Evolutionary conservation across 192 early-diverging fungal species (phyloP).

Genomic region (Geranomyces michiganensis): DNA sequence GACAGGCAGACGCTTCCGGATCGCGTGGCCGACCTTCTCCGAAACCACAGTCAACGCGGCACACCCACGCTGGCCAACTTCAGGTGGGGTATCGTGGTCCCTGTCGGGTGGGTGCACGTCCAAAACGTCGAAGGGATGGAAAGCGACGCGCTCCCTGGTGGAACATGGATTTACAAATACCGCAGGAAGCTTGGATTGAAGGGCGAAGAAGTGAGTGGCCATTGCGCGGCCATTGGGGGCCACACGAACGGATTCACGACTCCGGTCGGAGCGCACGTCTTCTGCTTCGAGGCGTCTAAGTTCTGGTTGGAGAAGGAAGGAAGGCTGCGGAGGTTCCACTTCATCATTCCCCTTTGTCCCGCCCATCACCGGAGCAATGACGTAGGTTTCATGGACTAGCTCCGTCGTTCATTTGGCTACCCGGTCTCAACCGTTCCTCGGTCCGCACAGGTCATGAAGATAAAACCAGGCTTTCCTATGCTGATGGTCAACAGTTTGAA

Average conservation of each 20-base stretch:
- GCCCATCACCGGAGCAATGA: neutral
- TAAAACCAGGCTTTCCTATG: neutral
- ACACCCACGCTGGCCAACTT: neutral
- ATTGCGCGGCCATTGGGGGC: neutral
- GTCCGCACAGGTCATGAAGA: neutral
- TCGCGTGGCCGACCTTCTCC: neutral
- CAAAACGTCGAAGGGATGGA: neutral
- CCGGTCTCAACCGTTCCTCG: too few relatives aligned
- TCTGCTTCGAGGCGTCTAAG: neutral
- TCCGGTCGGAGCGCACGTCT: neutral
- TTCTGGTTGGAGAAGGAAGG: conserved; percentile 8
- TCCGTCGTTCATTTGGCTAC: too few relatives aligned
- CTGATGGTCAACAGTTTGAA: neutral
- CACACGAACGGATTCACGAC: conserved; percentile 7
- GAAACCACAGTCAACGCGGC: neutral
- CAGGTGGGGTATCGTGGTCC: neutral
- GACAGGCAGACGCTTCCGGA: too few relatives aligned
- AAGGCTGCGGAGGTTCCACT: neutral
- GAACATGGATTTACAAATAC: neutral
- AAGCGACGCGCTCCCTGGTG: neutral
- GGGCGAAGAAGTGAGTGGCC: neutral
- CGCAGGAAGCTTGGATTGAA: neutral
- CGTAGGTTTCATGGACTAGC: too few relatives aligned
- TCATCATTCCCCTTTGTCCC: neutral
- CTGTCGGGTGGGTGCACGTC: neutral